A percentile compares a stretch with the other conserved stretches of the same genome.
Evolutionary conservation across 768 basidiomycete species (phyloP).

Genomic region (Boletus edulis): DNA sequence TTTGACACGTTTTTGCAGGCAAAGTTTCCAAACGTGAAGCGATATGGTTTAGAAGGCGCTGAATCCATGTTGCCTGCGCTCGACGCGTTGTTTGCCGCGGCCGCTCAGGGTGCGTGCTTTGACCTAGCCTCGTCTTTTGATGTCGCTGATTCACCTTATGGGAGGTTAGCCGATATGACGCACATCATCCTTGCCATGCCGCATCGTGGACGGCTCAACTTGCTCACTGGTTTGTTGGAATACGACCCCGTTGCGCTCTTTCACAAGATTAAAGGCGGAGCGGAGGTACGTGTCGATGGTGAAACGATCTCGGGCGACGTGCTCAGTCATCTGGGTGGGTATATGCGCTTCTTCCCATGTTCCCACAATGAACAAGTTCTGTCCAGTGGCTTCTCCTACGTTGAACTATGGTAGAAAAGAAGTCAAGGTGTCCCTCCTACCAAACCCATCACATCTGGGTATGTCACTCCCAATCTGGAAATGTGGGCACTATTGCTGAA

Average conservation of each 20-base stretch:
- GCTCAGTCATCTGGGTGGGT: slow-evolving; percentile 74
- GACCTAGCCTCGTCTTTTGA: neutral
- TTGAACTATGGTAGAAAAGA: slow-evolving; percentile 48
- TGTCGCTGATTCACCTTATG: neutral
- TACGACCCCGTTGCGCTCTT: slow-evolving; percentile 70
- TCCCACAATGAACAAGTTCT: neutral
- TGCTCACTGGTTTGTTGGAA: slow-evolving; percentile 75
- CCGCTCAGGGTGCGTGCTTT: slow-evolving; percentile 49
- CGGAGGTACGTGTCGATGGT: slow-evolving; percentile 59
- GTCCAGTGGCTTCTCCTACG: slow-evolving; percentile 62
- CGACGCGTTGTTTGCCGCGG: slow-evolving; percentile 68
- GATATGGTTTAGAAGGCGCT: slow-evolving; percentile 88
- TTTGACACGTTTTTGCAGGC: slow-evolving; percentile 83
- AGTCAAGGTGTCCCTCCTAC: slow-evolving; percentile 74
- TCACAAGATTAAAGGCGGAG: slow-evolving; percentile 83
- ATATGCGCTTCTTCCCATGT: slow-evolving; percentile 1
- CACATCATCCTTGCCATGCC: slow-evolving; percentile 84
- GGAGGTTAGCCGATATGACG: slow-evolving; percentile 53
- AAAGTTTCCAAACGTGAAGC: slow-evolving; percentile 87
- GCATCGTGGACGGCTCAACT: slow-evolving; percentile 82
- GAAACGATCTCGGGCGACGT: slow-evolving; percentile 79
- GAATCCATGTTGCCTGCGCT: slow-evolving; percentile 93
- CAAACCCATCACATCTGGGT: slow-evolving; percentile 80
- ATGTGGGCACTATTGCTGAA: neutral
- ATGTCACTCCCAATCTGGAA: slow-evolving; percentile 7